phyloP scores from a whole-genome alignment of 106 monocot genomes.

The Dendrobium chrysotoxum region DNA sequence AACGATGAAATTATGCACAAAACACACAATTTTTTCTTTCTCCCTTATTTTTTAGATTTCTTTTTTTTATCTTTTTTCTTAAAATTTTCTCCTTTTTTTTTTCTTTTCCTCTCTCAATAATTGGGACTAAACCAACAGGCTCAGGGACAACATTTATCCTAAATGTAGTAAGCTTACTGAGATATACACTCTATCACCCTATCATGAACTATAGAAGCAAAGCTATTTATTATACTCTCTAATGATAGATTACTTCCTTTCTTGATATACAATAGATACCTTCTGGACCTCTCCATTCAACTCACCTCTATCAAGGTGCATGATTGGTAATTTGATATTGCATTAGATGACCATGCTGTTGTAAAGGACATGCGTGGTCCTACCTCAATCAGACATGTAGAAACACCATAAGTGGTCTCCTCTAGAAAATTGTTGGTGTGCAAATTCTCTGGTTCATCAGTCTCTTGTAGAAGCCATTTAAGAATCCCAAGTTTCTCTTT shows the following conservation, averaged over 20 bases:
- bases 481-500: slow-evolving; percentile 56
- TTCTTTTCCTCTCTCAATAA: slow-evolving; percentile 70
- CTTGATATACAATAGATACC: slow-evolving; percentile 56
- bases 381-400: slow-evolving; percentile 57
- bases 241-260: slow-evolving; percentile 37
- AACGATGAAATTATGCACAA: too few species aligned
- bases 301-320: slow-evolving; percentile 59
- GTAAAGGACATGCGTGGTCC: slow-evolving; percentile 90
- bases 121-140: slow-evolving; percentile 49
- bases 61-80: too few species aligned
- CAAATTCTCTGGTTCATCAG: slow-evolving; percentile 81
- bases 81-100: too few species aligned
- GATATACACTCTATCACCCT: slow-evolving; percentile 96
- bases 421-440: slow-evolving; percentile 52
- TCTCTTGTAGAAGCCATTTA: slow-evolving; percentile 77
- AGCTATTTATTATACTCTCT: slow-evolving; percentile 48
- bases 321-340: slow-evolving; percentile 76
- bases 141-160: slow-evolving; percentile 41
- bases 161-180: slow-evolving; percentile 54
- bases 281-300: slow-evolving; percentile 77
- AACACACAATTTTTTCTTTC: too few species aligned
- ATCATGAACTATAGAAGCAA: slow-evolving; percentile 82
- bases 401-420: slow-evolving; percentile 11
- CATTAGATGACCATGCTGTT: slow-evolving; percentile 90
- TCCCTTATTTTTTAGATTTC: too few species aligned